Percentiles rank a stretch among this genome's conserved stretches.
These are phyloP conservation scores for Fusarium sarcochroum DNA, from an alignment of 2,329 filamentous ascomycete genomes.

Conservation along the genomic window DNA sequence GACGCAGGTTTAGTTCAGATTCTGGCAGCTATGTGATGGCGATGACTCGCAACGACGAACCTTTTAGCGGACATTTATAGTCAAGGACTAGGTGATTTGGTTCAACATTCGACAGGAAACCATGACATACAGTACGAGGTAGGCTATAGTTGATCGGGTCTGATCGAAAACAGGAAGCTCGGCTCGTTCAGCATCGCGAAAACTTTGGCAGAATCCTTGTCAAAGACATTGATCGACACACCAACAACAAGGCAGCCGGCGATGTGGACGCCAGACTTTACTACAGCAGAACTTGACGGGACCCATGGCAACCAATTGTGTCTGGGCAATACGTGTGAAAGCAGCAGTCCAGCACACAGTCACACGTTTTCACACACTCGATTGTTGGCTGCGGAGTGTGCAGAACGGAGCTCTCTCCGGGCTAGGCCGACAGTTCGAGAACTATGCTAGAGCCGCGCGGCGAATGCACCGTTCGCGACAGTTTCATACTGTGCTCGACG, in stretches of 20 bases:
- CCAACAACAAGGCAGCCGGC: conserved; percentile 29
- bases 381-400: conserved; percentile 30
- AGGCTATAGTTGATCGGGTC: conserved; percentile 20
- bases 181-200: conserved; percentile 7
- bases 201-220: conserved; percentile 24
- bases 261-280: conserved; percentile 19
- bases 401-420: conserved; percentile 32
- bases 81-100: conserved; percentile 16
- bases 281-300: background rate
- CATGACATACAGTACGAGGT: conserved; percentile 20
- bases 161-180: conserved; percentile 11
- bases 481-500: conserved; percentile 42
- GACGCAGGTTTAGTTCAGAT: background rate
- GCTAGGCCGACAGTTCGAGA: conserved; percentile 27
- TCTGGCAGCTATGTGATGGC: conserved; percentile 2
- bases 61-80: conserved; percentile 6
- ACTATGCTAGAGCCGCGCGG: conserved; percentile 32
- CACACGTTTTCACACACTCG: conserved; percentile 1
- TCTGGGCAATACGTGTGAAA: conserved; percentile 4
- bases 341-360: background rate
- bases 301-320: conserved; percentile 15
- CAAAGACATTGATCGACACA: conserved; percentile 26
- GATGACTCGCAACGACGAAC: conserved; percentile 25
- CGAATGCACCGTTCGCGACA: conserved; percentile 28
- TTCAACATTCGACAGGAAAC: background rate